Evolutionary conservation across 2,329 filamentous ascomycete genomes (phyloP).

Genomic region (Paecilomyces sp.): DNA sequence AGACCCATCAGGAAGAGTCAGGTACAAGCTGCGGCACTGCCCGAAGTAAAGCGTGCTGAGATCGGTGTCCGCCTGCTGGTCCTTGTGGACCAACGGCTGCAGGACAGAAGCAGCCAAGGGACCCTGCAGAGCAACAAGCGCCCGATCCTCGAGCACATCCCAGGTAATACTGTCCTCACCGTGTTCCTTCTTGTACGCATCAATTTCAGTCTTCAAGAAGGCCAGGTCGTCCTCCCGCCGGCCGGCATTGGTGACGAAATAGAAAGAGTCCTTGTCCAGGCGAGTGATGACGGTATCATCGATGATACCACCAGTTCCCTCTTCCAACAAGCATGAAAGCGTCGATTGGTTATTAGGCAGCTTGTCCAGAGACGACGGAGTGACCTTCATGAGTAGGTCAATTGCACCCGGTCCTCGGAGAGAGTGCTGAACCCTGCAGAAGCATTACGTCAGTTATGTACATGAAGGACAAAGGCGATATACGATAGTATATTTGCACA

Average conservation of each 20-base stretch:
- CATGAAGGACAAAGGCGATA: background rate
- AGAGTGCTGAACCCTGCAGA: constrained; percentile 64
- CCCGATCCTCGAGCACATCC: constrained; percentile 64
- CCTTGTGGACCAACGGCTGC: constrained; percentile 50
- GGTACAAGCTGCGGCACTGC: constrained; percentile 57
- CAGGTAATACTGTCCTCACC: constrained; percentile 54
- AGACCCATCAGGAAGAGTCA: constrained; percentile 53
- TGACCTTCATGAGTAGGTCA: constrained; percentile 75
- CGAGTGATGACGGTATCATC: constrained; percentile 90
- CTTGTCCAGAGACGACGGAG: constrained; percentile 63
- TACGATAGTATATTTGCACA: constrained; percentile 3
- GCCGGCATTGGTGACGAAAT: constrained; percentile 91
- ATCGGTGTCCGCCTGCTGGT: constrained; percentile 38
- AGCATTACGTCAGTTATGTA: background rate
- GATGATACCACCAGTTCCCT: constrained; percentile 78
- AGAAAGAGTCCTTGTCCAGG: constrained; percentile 67
- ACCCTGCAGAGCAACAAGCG: constrained; percentile 84
- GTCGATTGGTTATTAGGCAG: constrained; percentile 65
- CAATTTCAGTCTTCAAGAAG: constrained; percentile 67
- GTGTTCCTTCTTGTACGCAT: constrained; percentile 49
- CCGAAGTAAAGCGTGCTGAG: constrained; percentile 76
- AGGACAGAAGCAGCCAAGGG: constrained; percentile 68
- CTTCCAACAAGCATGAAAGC: constrained; percentile 76
- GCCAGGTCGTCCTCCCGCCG: constrained; percentile 81
- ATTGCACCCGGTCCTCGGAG: constrained; percentile 74